phyloP scores from a whole-genome alignment of 257 asterid species.

The Thymus mandschuricus region DNA sequence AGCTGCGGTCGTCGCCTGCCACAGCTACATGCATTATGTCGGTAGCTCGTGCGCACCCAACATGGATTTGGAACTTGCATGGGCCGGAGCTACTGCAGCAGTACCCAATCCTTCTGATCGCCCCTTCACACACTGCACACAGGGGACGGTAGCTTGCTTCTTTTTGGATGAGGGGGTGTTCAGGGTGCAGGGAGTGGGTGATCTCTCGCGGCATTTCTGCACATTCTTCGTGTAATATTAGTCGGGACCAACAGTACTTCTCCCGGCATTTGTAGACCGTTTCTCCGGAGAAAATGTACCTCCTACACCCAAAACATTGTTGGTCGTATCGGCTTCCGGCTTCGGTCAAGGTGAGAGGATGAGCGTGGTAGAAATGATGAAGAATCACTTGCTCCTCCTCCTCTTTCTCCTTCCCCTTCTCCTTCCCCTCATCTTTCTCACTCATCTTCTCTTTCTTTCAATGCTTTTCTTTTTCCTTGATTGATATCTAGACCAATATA shows the following conservation, averaged over 20 bases:
- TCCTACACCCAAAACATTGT: too few species aligned
- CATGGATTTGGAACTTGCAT: not conserved
- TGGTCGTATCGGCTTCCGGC: too few species aligned
- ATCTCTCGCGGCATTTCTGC: slow-evolving; percentile 26
- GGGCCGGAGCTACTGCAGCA: not conserved
- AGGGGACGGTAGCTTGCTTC: not conserved
- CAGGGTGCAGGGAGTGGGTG: slow-evolving; percentile 4
- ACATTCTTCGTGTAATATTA: not conserved
- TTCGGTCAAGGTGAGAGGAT: too few species aligned
- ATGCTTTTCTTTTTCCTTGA: too few species aligned
- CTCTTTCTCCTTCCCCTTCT: too few species aligned
- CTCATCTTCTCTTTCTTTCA: too few species aligned
- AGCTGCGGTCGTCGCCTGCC: too few species aligned
- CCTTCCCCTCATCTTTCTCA: too few species aligned
- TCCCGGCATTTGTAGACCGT: not conserved
- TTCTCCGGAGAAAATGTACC: not conserved
- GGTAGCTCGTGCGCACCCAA: not conserved
- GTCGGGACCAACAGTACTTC: rapidly evolving
- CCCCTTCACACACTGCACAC: not conserved
- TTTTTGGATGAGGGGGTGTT: slow-evolving; percentile 9
- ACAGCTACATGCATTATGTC: not conserved
- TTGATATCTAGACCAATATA: too few species aligned
- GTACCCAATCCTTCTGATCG: not conserved
- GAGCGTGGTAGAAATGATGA: too few species aligned
- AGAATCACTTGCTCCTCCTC: too few species aligned